Evolutionary conservation across 2,329 filamentous ascomycete species (phyloP), one percentile per base, ranked within the genome.

Genomic region (Stenocarpella maydis): DNA sequence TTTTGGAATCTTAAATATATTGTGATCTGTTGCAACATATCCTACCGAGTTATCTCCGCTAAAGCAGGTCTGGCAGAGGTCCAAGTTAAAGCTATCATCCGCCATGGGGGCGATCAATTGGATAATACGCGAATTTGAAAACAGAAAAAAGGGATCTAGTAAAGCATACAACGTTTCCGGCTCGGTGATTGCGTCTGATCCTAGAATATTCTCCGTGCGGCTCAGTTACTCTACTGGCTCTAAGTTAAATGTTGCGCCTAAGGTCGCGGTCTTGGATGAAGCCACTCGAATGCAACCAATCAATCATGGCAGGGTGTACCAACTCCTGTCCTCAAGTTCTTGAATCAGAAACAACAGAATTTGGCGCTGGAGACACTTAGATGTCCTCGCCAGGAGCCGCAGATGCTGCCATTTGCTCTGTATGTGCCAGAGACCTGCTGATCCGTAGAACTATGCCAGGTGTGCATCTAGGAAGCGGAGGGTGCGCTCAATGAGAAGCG

Each of bases 101-200:
- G 54, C 17, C 54, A 60, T n/a, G 39, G 54, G 37, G 14, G 54
- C 54, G 4, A 39, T 60, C 54, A 60, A 60, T 31, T 39, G 54
- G 15, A 12, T 60, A 17, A 10, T 60, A 24, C 54, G 54, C 17
- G 54, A 60, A 12, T 37, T 60, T 3, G 54, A 60, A 17, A 39
- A 39, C 10, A 60, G 54, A 4, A 43, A 60, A 28, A 39, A n/a
- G 54, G 9, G 28, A 24, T 15, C 37, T 19, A 17, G 54, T 60
- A 43, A 39, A 60, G 54, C 54, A 60, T 9, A 60, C 54, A 7
- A 39, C 54, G 1, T 45, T 39, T 3, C 45, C 54, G n/a, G 24
- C 37, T 60, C 54, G 37, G 43, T 60, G 17, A 43, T 15, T 43
- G 24, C 21, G 37, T 43, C 24, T 60, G 37, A 60, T 60, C 24